Evolutionary conservation across 23 red algal genomes (phyloP), one percentile per base, ranked within the genome.

Genomic region (Gracilaria vermiculophylla): DNA sequence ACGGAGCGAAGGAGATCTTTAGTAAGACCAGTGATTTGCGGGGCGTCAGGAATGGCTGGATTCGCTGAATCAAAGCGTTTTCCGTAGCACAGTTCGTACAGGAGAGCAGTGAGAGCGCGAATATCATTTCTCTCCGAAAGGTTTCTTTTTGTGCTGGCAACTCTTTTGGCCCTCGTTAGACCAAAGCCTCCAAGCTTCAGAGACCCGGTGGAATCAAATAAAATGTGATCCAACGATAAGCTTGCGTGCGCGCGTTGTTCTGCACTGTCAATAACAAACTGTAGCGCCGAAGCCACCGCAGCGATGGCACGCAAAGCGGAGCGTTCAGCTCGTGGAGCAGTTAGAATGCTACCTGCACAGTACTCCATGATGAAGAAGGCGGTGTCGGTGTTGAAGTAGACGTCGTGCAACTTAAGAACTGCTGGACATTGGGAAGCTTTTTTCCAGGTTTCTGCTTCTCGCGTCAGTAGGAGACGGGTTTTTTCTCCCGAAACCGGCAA

Each of bases 51-150:
- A 39, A 81, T 36, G 5, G 58, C 23, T 6, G 75, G 61, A 3
- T 62, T 76, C 35, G 57, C 55, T 32, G 54, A 40, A 47, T 75
- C 88, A 66, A 66, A 81, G 19, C 61, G 61, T 32, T 27, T 42
- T 58, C 61, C 77, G 17, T 21, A 75, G 77, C 55, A 56, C 21
- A 81, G 64, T 49, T 77, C 43, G 65, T 55, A 83, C 39, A 92
- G 49, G 53, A 92, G 48, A 7, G 78, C 88, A 44, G 62, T 77
- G 48, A 92, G 88, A 23, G 88, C 88, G 40, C 78, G 78, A 60
- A 92, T 76, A 64, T 92, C 88, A 62, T 92, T 78, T 25, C 57
- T 35, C 53, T 92, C 76, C 53, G 55, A 77, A 53, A 88, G 78
- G 5, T 82, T 82, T 82, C 54, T 28, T 44, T 64, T 60, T 43